A percentile compares a stretch with the other conserved stretches of the same genome.
These are phyloP conservation scores for Volvox carteri DNA, from an alignment of 163 green algal species.

Conservation along the genomic window DNA sequence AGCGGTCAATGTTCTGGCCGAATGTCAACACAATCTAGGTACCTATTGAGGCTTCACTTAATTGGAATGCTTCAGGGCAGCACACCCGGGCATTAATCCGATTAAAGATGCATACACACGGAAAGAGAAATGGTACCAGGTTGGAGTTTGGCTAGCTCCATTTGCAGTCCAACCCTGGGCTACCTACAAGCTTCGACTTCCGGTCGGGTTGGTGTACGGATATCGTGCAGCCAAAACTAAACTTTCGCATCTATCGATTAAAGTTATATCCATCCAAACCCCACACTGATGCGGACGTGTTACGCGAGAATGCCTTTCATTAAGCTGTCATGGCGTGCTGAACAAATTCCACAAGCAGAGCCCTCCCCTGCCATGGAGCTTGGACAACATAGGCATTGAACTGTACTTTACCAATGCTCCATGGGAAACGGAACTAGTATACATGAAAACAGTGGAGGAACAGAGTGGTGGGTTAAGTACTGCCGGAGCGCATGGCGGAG, in stretches of 20 bases:
- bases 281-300: too few species aligned
- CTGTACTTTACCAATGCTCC: not conserved
- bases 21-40: too few species aligned
- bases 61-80: too few species aligned
- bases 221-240: not conserved
- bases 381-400: not conserved
- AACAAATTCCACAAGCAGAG: not conserved
- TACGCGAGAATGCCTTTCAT: not conserved
- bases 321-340: not conserved
- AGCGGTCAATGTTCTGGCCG: too few species aligned
- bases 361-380: not conserved
- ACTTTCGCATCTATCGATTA: not conserved
- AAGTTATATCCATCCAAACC: too few species aligned
- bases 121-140: too few species aligned
- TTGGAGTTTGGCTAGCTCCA: too few species aligned
- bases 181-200: slow-evolving; percentile 1
- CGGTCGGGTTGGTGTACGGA: not conserved
- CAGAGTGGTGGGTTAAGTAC: not conserved
- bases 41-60: too few species aligned
- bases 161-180: too few species aligned
- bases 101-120: too few species aligned
- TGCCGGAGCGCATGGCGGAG: not conserved
- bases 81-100: too few species aligned
- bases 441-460: not conserved
- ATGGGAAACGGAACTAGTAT: slow-evolving; percentile 33